phyloP scores from a whole-genome alignment of 345 rosid genomes.

The Turnera subulata region DNA sequence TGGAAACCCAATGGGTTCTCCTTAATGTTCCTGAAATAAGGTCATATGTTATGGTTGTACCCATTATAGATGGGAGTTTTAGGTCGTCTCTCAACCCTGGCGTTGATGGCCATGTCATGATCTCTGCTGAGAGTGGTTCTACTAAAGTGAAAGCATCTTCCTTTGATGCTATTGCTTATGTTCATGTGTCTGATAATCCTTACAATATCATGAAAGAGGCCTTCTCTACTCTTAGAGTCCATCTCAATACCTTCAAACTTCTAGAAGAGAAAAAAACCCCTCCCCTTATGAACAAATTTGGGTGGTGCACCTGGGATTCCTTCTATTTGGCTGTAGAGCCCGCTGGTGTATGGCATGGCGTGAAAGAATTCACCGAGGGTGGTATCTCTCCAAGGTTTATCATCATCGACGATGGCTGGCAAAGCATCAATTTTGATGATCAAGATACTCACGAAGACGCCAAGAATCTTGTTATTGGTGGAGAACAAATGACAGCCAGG shows the following conservation, averaged over 20 bases:
- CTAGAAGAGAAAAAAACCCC: slow-evolving; percentile 72
- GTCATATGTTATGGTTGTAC: slow-evolving; percentile 56
- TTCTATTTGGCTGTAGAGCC: slow-evolving; percentile 85
- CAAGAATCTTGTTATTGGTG: slow-evolving; percentile 72
- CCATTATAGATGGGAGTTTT: slow-evolving; percentile 62
- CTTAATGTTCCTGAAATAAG: slow-evolving; percentile 55
- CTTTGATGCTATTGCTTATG: slow-evolving; percentile 60
- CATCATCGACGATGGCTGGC: slow-evolving; percentile 95
- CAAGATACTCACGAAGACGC: slow-evolving; percentile 42
- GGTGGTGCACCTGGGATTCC: slow-evolving; percentile 99
- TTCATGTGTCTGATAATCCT: slow-evolving; percentile 72
- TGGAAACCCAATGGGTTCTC: slow-evolving; percentile 78
- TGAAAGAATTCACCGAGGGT: slow-evolving; percentile 57
- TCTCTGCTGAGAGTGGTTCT: slow-evolving; percentile 73
- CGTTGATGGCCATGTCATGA: slow-evolving; percentile 43
- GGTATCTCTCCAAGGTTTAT: slow-evolving; percentile 68
- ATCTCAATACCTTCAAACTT: slow-evolving; percentile 74
- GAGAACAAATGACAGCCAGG: slow-evolving; percentile 82
- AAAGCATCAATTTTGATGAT: slow-evolving; percentile 53
- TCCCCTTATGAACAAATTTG: slow-evolving; percentile 60
- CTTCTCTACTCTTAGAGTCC: slow-evolving; percentile 58
- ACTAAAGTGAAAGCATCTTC: slow-evolving; percentile 41
- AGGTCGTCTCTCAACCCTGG: slow-evolving; percentile 72
- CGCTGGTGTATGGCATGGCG: slow-evolving; percentile 64
- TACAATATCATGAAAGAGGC: slow-evolving; percentile 77